Evolutionary conservation across 2,329 filamentous ascomycete species (phyloP).

Genomic region (Bipolaris cookei): DNA sequence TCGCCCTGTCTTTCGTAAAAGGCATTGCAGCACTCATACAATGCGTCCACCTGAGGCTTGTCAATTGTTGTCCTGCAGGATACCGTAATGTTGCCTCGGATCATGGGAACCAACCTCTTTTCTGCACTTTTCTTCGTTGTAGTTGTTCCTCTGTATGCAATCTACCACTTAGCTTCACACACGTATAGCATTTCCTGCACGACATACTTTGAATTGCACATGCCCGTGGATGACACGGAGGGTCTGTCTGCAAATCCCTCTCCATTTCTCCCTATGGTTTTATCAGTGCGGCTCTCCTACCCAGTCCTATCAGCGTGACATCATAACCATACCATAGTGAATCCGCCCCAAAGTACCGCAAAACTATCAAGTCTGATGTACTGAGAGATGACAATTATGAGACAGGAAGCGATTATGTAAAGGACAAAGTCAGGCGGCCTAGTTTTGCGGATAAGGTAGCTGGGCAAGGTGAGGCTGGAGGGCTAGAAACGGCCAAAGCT

Average conservation of each 20-base stretch:
- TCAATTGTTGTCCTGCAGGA: slow-evolving; percentile 7
- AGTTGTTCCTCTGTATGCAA: slow-evolving; percentile 83
- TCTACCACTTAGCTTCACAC: slow-evolving; percentile 56
- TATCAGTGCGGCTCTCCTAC: slow-evolving; percentile 17
- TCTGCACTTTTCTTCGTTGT: slow-evolving; percentile 84
- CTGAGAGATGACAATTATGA: background rate
- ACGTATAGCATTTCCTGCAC: background rate
- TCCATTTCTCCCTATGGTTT: slow-evolving; percentile 58
- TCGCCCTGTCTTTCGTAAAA: slow-evolving; percentile 86
- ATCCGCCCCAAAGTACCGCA: slow-evolving; percentile 21
- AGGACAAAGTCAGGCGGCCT: slow-evolving; percentile 10
- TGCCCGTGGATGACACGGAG: slow-evolving; percentile 84
- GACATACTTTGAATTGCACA: slow-evolving; percentile 85
- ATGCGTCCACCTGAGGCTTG: slow-evolving; percentile 70
- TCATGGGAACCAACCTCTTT: slow-evolving; percentile 51
- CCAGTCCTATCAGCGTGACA: slow-evolving; percentile 25
- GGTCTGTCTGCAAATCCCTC: slow-evolving; percentile 73
- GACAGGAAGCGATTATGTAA: background rate
- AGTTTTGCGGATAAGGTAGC: slow-evolving; percentile 1
- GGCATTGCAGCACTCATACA: slow-evolving; percentile 91
- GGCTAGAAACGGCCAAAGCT: slow-evolving; percentile 28
- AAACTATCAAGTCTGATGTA: background rate
- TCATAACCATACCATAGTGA: slow-evolving; percentile 39
- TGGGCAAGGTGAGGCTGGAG: slow-evolving; percentile 25
- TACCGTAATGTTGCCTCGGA: background rate